Base-by-base conservation (phyloP, 2,329 filamentous ascomycete genomes). In the Incumbomyces delicatus region DNA sequence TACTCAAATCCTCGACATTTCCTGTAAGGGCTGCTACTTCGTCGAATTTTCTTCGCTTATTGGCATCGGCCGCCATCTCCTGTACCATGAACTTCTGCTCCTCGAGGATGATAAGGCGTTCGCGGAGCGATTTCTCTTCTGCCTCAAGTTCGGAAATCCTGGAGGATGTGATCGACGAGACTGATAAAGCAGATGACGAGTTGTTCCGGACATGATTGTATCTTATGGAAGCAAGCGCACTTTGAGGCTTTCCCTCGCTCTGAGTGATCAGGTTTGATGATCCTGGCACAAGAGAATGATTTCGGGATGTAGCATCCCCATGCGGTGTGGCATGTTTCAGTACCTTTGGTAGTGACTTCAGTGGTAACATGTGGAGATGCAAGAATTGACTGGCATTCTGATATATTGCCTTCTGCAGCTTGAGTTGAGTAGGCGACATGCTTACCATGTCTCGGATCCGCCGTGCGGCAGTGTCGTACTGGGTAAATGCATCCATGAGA, bases 81-180 rank as follows among this genome's bases (percentile, higher is more conserved):
- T 81, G 79, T 0, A 95, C 87, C 66, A 95, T 80, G 65, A 94
- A 94, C 53, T 81, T 83, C 63, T 95, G 89, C 66, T 95, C 89
- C 63, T 95, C 87, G 1, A 95, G 73, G 6, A 95, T 82, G 27
- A 92, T 84, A 11, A 95, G 69, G 3, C 80, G 73, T 58, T 95
- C 88, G 13, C 84, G 77, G 1, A 94, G 68, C 16, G 86, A 78
- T 61, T 87, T 90, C 63, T 95, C 88, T 61, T 95, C 87, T 0
- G 76, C 78, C 63, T 94, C 88, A 3, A 94, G 68, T 2, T 77
- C 78, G 0, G 78, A 82, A 12, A 84, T 68, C 13, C 53, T 53
- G 5, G 53, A 54, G 11, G 53, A 56, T 4, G 12, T 72, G 72
- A 50, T 73, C 76, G 48, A 74, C 75, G 54, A 63, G 43, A 73